Base-by-base conservation (phyloP, 2,329 filamentous ascomycete species). In the Grosmannia serpens region DNA sequence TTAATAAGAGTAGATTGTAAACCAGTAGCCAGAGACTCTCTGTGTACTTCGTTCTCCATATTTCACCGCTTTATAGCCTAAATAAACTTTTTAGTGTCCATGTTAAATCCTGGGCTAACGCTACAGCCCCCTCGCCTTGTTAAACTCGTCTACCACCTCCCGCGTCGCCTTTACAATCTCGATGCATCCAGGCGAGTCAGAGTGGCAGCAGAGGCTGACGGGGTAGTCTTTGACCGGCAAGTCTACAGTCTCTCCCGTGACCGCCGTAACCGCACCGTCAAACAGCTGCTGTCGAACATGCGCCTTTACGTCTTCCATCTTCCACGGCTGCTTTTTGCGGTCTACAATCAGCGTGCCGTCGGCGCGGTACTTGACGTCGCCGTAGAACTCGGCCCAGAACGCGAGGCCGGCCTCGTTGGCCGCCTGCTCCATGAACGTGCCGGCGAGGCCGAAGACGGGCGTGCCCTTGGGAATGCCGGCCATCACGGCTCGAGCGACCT, bases 321-420 rank as follows among this genome's bases (percentile, higher is more conserved):
- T 65, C 71, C 73, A 75, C 1, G 73, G 68, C 72, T 82, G 80
- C 71, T 83, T 83, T 70, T 82, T 81, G 35, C 81, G 73, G 75
- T 60, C 78, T 67, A 65, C 59, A 3, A 67, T 61, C 20, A 68
- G 53, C 9, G 55, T 60, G 0, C 64, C 66, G n/a, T 67, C 66
- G 7, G 62, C 53, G 4, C 53, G 55, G 24, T 68, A 68, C 56
- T 66, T 65, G n/a, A 68, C 66, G 17, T 68, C 67, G 1, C 62
- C 66, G 41, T 64, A 68, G 33, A 64, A 64, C 59, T 68, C 67
- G 2, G 64, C 67, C 60, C 63, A 64, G 47, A 68, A 68, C 35
- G 64, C 62, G 2, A 68, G 59, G 9, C 64, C 66, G 4, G 61
- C 56, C 22, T 67, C 66, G 8, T 33, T 26, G 0, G 66, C 66